Conservation (phyloP, 2,329 filamentous ascomycete species). For the Calonectria pteridis region DNA sequence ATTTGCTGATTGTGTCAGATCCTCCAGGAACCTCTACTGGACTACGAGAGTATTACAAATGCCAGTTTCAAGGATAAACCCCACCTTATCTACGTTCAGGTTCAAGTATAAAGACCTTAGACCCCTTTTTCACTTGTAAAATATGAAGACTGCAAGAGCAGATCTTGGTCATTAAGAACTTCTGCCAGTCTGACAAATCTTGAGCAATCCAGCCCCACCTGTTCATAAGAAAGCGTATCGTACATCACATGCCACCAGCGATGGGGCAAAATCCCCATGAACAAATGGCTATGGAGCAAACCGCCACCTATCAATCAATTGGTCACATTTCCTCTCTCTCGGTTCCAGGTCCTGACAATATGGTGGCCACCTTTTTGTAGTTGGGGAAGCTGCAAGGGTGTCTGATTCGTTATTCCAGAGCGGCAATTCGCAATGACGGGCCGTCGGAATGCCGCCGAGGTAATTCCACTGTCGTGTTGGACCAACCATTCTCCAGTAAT, state of each 20-base stretch:
- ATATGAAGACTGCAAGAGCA: too few species aligned
- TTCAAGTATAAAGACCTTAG: too few species aligned
- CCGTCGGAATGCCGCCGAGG: conserved; percentile 22
- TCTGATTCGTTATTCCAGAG: conserved; percentile 2
- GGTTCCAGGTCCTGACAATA: neutral
- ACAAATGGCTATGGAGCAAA: neutral
- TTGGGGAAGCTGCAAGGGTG: conserved; percentile 1
- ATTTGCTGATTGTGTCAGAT: neutral
- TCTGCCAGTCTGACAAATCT: neutral
- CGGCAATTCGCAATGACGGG: conserved; percentile 7
- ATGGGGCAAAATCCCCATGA: neutral
- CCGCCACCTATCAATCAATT: neutral
- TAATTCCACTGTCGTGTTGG: neutral
- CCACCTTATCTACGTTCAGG: too few species aligned
- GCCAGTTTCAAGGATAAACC: too few species aligned
- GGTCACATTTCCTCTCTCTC: neutral
- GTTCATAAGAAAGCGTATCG: neutral
- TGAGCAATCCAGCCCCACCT: neutral
- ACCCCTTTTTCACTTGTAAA: neutral
- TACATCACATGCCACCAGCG: neutral
- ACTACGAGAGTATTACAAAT: too few species aligned
- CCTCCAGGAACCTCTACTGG: neutral
- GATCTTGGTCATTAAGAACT: neutral
- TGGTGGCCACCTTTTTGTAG: neutral
- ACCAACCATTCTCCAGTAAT: neutral